phyloP scores from a whole-genome alignment of 495 filamentous ascomycete genomes.

The Lasiosphaeria ovina region DNA sequence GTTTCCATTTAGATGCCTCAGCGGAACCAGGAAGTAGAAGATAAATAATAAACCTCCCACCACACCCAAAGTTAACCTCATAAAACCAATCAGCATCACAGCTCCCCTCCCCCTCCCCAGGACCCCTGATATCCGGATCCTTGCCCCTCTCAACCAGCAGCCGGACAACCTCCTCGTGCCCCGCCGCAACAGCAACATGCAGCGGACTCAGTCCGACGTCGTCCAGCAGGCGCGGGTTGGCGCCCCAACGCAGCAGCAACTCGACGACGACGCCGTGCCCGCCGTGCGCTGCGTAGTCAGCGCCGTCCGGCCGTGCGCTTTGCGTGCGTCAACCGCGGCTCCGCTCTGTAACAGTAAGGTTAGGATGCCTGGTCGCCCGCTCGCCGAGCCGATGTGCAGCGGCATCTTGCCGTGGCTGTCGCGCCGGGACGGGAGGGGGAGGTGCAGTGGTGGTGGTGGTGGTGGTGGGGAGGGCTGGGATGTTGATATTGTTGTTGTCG shows the following conservation, averaged over 20 bases:
- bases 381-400: neutral
- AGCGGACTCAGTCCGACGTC: neutral
- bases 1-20: too few species aligned
- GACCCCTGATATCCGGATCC: neutral
- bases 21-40: too few species aligned
- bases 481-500: neutral
- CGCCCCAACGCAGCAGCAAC: neutral
- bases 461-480: neutral
- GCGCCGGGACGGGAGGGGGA: neutral
- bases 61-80: too few species aligned
- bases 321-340: neutral
- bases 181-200: conserved; percentile 2
- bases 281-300: neutral
- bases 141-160: conserved; percentile 2
- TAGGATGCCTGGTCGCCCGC: neutral
- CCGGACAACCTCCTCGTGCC: conserved; percentile 1
- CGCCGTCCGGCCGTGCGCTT: conserved; percentile 1
- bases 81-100: too few species aligned
- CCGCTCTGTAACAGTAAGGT: neutral
- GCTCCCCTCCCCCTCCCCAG: neutral
- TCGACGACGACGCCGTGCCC: neutral
- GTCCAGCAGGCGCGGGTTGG: neutral
- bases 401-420: neutral
- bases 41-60: too few species aligned
- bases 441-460: too few species aligned